Evolutionary conservation across 2,329 filamentous ascomycete genomes (phyloP), one percentile per base, ranked within the genome.

Genomic region (Epichloe gansuensis): DNA sequence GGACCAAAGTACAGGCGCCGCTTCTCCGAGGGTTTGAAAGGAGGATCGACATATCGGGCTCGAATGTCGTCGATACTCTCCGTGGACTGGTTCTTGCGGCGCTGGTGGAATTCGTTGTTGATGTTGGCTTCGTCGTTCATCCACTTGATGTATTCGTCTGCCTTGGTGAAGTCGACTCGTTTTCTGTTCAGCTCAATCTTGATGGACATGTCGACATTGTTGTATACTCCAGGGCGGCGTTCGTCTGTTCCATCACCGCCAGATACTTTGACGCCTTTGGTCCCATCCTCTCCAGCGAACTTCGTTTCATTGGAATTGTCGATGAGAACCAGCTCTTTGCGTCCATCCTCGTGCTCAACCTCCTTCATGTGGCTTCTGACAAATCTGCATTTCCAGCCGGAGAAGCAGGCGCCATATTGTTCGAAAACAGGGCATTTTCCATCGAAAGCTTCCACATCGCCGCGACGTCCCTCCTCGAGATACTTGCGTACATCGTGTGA

Each of bases 321-420:
- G 21, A 85, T 61, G 47, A 95, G 74, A 3, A 91, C 74, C 50
- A 97, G 70, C 68, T 97, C 91, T 61, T 87, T 89, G 58, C 80
- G 79, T 8, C 89, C 91, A 65, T 95, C 90, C 51, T 84, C 82
- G 21, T 75, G 81, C 57, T 86, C 80, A 25, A 87, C 69, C 68
- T 97, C 91, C 56, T 82, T 76, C 60, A 89, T 93, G 68, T 98
- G 93, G 56, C 88, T 94, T 56, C 78, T 78, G 36, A 88, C 85
- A 63, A 96, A 95, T 23, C 91, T 85, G 66, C 93, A 98, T 66
- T 91, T 95, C 90, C 91, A 98, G 5, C 93, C 93, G 13, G 85
- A 80, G 47, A 80, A 77, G 61, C 93, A 98, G 55, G 75, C 80
- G 12, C 90, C 90, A 57, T 84, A 80, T 15, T 74, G 73, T 58